These are phyloP conservation scores for Trichoderma citrinoviride DNA, from an alignment of 2,329 filamentous ascomycete species.

Conservation along the genomic window DNA sequence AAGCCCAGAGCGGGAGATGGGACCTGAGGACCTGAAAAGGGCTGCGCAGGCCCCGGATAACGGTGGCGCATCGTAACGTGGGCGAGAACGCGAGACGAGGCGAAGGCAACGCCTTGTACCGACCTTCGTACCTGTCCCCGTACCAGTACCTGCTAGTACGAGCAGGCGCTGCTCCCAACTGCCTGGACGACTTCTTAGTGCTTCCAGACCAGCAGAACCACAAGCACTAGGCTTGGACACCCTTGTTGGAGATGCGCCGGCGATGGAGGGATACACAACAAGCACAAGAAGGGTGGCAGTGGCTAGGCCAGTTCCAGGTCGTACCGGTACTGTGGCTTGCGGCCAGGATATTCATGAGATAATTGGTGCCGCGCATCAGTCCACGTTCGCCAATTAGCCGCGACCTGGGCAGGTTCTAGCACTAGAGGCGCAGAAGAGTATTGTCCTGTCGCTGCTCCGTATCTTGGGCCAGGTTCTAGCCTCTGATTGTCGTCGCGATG, in stretches of 20 bases:
- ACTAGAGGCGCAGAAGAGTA: background rate
- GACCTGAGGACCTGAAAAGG: background rate
- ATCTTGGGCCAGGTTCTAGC: background rate
- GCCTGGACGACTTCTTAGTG: no score
- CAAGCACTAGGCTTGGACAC: background rate
- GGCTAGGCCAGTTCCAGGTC: background rate
- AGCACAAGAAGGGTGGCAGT: background rate
- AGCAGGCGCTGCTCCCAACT: background rate
- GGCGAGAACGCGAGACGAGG: background rate
- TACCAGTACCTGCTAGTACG: background rate
- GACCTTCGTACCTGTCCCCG: background rate
- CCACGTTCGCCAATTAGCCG: constrained; percentile 8
- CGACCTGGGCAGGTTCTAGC: background rate
- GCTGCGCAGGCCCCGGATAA: constrained; percentile 9
- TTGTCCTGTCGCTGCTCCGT: background rate
- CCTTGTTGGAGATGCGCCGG: background rate
- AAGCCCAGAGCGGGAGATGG: constrained; percentile 9
- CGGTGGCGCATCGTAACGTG: constrained; percentile 2
- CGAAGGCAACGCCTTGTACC: constrained; percentile 1
- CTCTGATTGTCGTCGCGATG: no score
- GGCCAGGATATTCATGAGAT: background rate
- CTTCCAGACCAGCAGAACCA: background rate
- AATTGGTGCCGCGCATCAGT: background rate
- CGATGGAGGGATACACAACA: background rate
- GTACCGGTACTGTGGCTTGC: background rate